phyloP scores from a whole-genome alignment of 139 green algal genomes.

The Trebouxia sp. region DNA sequence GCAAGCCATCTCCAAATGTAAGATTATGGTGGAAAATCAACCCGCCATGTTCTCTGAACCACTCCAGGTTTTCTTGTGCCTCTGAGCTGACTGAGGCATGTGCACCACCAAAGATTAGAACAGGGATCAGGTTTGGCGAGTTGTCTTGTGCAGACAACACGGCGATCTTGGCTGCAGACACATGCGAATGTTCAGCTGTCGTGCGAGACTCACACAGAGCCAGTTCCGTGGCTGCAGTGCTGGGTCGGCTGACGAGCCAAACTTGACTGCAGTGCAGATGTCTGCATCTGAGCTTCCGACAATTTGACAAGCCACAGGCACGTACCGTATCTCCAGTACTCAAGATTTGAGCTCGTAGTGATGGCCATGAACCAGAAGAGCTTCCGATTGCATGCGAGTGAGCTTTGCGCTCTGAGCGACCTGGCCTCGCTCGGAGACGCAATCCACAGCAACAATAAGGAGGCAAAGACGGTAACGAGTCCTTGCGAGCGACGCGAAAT shows the following conservation, averaged over 20 bases:
- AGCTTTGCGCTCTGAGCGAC: not conserved
- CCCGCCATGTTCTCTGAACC: conserved; percentile 4
- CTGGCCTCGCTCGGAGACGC: no score
- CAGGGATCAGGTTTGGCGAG: not conserved
- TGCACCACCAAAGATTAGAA: not conserved
- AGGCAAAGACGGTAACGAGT: no score
- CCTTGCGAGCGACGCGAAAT: no score
- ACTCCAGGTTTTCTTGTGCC: not conserved
- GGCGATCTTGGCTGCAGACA: conserved; percentile 3
- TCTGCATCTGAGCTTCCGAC: not conserved
- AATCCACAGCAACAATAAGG: no score
- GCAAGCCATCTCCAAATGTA: not conserved
- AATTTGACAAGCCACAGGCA: not conserved
- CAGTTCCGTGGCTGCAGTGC: not conserved
- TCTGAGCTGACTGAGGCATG: not conserved
- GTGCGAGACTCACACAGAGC: no score
- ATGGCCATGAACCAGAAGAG: conserved; percentile 14
- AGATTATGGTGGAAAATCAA: conserved; percentile 20
- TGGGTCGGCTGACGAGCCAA: not conserved
- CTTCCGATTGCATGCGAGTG: not conserved
- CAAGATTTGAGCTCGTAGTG: not conserved
- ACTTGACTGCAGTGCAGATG: not conserved
- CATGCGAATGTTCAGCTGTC: not conserved
- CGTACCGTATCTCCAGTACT: conserved; percentile 5
- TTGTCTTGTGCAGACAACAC: not conserved